Evolutionary conservation across 352 stramenopile species (phyloP).

Genomic region (Thalassiosira allenii): DNA sequence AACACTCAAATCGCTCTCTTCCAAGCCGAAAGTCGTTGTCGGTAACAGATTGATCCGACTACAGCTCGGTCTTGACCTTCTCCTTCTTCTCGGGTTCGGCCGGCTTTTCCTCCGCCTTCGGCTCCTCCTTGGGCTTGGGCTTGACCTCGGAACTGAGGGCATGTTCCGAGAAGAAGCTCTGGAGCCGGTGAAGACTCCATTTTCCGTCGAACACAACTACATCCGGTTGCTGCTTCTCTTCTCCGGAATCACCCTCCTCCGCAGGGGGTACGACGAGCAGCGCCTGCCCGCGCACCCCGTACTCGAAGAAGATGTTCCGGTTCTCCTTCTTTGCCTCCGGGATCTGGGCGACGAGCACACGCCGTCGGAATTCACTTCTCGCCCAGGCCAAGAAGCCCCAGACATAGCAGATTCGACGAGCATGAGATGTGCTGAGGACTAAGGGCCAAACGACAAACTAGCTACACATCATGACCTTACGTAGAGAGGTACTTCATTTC

Average conservation of each 20-base stretch:
- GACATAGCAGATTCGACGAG: too few species aligned
- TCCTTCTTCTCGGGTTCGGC: constrained; percentile 13
- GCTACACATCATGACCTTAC: too few species aligned
- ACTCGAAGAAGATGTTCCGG: constrained; percentile 58
- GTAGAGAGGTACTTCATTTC: constrained; percentile 73
- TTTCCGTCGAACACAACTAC: constrained; percentile 61
- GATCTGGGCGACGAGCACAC: constrained; percentile 64
- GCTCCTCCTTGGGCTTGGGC: constrained; percentile 19
- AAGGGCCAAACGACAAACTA: too few species aligned
- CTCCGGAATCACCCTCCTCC: constrained; percentile 14
- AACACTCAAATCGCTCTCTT: not conserved
- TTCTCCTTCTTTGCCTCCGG: constrained; percentile 68
- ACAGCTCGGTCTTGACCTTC: constrained; percentile 45
- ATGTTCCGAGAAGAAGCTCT: constrained; percentile 68
- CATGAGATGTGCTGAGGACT: too few species aligned
- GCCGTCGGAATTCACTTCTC: constrained; percentile 69
- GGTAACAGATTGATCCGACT: constrained; percentile 3
- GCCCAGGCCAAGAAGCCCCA: too few species aligned
- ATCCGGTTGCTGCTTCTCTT: constrained; percentile 19
- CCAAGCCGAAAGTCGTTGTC: not conserved
- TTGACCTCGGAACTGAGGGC: constrained; percentile 51
- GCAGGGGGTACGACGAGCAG: constrained; percentile 50
- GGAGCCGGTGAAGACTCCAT: constrained; percentile 61
- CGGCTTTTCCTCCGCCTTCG: constrained; percentile 28
- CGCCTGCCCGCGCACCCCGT: constrained; percentile 44